Conservation (phyloP, 1,284 basidiomycete genomes). For the Flammula alnicola region DNA sequence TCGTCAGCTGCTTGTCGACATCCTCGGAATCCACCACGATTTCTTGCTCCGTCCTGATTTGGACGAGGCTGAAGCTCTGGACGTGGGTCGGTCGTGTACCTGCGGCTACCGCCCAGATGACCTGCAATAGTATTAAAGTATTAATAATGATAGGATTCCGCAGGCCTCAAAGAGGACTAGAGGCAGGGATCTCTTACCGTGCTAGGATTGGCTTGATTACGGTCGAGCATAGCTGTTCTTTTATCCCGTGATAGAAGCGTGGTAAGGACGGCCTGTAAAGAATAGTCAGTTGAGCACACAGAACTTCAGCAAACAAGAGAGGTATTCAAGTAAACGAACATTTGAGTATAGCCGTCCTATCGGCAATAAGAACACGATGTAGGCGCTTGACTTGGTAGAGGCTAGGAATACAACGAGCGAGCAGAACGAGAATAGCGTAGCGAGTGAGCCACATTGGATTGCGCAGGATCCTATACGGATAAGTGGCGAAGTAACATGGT, state of each 20-base stretch:
- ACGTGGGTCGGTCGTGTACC: neutral
- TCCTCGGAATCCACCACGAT: no score
- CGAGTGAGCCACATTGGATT: conserved; percentile 22
- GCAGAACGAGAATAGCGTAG: conserved; percentile 22
- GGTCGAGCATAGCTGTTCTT: neutral
- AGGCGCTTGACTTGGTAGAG: conserved; percentile 21
- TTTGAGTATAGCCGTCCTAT: conserved; percentile 29
- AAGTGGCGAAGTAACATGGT: neutral
- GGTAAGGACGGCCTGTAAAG: conserved; percentile 20
- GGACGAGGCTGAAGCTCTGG: conserved; percentile 25
- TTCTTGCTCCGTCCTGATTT: conserved; percentile 23
- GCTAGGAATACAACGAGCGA: conserved; percentile 20
- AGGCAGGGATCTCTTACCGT: conserved; percentile 2
- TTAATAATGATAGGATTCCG: neutral
- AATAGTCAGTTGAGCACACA: neutral
- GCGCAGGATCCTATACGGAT: conserved; percentile 11
- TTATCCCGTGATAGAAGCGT: conserved; percentile 21
- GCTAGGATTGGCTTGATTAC: neutral
- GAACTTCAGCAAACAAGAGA: neutral
- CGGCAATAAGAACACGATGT: conserved; percentile 23
- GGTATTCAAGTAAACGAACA: conserved; percentile 12
- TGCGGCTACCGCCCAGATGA: conserved; percentile 8
- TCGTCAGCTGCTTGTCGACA: no score
- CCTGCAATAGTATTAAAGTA: neutral
- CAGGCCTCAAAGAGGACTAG: no score